Base-by-base conservation (phyloP, 768 basidiomycete species). In the Leccinum incarnatum region DNA sequence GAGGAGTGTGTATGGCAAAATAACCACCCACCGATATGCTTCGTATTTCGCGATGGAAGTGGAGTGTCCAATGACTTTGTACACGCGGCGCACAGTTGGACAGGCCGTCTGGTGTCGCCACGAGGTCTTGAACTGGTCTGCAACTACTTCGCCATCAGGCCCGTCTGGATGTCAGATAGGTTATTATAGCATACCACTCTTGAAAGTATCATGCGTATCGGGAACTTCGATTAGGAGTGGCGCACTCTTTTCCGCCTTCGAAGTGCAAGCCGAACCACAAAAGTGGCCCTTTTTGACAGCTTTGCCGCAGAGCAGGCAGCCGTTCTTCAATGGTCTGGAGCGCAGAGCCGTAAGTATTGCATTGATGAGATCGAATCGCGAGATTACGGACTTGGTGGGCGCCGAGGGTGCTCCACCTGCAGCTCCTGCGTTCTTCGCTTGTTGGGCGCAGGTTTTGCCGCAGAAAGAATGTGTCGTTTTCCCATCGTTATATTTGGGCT, bases 101-200 rank as follows among this genome's bases (percentile, higher is more conserved):
- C 86, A 84, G 15, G 71, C 45, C 17, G 80, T 81, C 21, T 79
- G 73, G 64, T 88, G 87, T 59, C 86, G 78, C 87, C 87, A 89
- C 21, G 86, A 85, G 55, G 81, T 62, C 64, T 82, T 85, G 75
- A 89, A 89, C 63, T 88, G 87, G 63, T 85, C 84, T 23, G 78
- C 74, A 30, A 87, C 86, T 87, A 42, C 9, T 45, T 45, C n/a
- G 11, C 50, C 17, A 30, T 65, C 54, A 64, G 61, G 51, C 6
- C 30, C 30, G 15, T 45, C 21, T 29, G 32, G 9, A 19, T 14
- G 23, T 21, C 27, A 17, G 6, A 19, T 5, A 17, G 40, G 45
- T 42, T 29, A 55, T 54, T 23, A 49, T 36, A 19, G 71, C 81
- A 27, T 63, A 88, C 87, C 87, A 57, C 81, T 86, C 68, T 78